Percentiles rank a stretch among this genome's conserved stretches.
phyloP scores from a whole-genome alignment of 1,284 basidiomycete genomes.

The Pyrrhoderma lamaoense region DNA sequence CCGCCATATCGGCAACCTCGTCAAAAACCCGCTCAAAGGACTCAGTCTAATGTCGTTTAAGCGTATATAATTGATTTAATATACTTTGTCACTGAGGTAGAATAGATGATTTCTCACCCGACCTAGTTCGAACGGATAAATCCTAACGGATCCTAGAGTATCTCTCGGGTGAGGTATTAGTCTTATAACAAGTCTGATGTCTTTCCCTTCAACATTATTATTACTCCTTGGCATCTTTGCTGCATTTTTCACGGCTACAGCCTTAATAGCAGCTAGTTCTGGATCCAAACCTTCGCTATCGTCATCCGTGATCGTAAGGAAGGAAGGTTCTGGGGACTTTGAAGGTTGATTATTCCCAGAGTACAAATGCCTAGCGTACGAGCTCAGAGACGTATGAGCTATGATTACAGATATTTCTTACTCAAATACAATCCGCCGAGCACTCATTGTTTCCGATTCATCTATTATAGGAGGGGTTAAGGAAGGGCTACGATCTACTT shows the following conservation, averaged over 20 bases:
- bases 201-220: slow-evolving; percentile 27
- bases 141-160: slow-evolving; percentile 23
- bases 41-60: slow-evolving; percentile 40
- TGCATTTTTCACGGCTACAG: slow-evolving; percentile 28
- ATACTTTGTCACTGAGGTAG: neutral
- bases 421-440: too few species aligned
- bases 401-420: too few species aligned
- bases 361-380: too few species aligned
- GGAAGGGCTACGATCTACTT: neutral
- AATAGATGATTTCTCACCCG: slow-evolving; percentile 38
- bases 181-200: slow-evolving; percentile 42
- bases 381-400: too few species aligned
- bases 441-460: too few species aligned
- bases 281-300: slow-evolving; percentile 24
- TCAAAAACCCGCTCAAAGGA: slow-evolving; percentile 55
- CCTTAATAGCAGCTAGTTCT: slow-evolving; percentile 49
- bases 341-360: too few species aligned
- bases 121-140: slow-evolving; percentile 48
- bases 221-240: slow-evolving; percentile 21
- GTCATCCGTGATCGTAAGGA: neutral
- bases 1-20: slow-evolving; percentile 51
- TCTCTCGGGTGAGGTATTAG: slow-evolving; percentile 60
- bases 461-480: neutral
- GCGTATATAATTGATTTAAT: neutral
- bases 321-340: too few species aligned